Base-by-base conservation (phyloP, 257 asterid species). In the Parsonsia alboflavescens region DNA sequence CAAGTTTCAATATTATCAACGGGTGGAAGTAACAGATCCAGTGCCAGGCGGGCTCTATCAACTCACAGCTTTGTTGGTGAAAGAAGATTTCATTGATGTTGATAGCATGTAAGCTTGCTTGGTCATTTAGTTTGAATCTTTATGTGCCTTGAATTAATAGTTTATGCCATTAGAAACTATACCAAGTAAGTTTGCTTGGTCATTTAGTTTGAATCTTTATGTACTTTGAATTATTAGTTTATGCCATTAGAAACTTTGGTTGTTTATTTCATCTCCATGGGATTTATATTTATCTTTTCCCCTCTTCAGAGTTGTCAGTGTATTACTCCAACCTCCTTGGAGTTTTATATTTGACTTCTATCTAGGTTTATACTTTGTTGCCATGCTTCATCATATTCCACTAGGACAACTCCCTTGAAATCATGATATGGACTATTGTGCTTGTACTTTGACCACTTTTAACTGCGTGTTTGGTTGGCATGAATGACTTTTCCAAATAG, bases 1-100 rank as follows among this genome's bases (percentile, higher is more conserved):
- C 83, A 95, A 95, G 88, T 95, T 95, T 79, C 97, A 92, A 81
- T 90, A 90, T 83, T 92, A 92, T 79, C 98, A 95, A 87, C 94
- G 96, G 7, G 71, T 79, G 84, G 99, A 95, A 79, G 86, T 89
- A 17, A 81, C 73, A 73, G 77, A 69, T 77, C 88, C 89, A 73
- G 96, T 88, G 48, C 99, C 99, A 15, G 73, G 62, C 76, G 92
- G 93, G 77, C 92, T 95, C 49, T 95, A 90, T 83, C 89, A 87
- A 80, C 97, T 95, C 70, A 83, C 98, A 13, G 99, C 99, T 68
- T 80, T 92, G 78, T 88, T 95, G 86, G 95, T 92, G 84, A 95
- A 95, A 86, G 85, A 86, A 76, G 91, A 89, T 74, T 92, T 89
- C 82, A 92, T 95, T 82, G 96, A 90, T 75, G 73, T 92, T 76